Percentiles rank a stretch among this genome's conserved stretches.
These are phyloP conservation scores for Sporothrix globosa DNA, from an alignment of 2,329 filamentous ascomycete species.

Conservation along the genomic window DNA sequence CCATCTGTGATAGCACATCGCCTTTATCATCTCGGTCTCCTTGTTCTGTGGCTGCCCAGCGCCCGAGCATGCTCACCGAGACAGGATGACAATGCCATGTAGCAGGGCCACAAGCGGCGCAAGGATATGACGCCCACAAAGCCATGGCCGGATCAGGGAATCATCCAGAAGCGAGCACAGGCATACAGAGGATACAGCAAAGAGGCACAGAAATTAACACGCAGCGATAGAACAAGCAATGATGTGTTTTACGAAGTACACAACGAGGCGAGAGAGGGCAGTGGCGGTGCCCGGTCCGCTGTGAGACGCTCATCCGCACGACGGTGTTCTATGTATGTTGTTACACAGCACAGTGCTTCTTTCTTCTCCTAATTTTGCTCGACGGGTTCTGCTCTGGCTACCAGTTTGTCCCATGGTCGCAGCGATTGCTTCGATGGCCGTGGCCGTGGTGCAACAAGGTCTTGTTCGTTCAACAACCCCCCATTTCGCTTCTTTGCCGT, in stretches of 20 bases:
- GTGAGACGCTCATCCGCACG: neutral
- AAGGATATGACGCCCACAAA: neutral
- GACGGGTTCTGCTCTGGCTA: too few relatives aligned
- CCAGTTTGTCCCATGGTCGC: neutral
- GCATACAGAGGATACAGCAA: neutral
- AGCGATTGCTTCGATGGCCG: too few relatives aligned
- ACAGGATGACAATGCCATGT: neutral
- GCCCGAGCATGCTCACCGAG: neutral
- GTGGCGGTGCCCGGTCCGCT: constrained; percentile 3
- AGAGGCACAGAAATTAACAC: neutral
- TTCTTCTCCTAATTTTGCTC: too few relatives aligned
- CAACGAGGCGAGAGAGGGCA: neutral
- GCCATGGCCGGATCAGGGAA: neutral
- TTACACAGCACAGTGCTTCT: too few relatives aligned
- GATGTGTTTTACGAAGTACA: neutral
- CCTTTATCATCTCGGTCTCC: neutral
- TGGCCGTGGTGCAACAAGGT: too few relatives aligned
- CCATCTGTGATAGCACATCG: too few relatives aligned
- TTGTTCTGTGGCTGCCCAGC: neutral
- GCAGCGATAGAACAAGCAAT: neutral
- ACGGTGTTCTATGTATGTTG: neutral
- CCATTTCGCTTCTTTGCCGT: too few relatives aligned
- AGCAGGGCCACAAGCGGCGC: neutral
- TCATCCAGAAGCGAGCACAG: constrained; percentile 12
- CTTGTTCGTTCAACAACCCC: too few relatives aligned